Evolutionary conservation across 371 early-diverging fungal species (phyloP), one percentile per base, ranked within the genome.

Genomic region (Rhizopus delemar): DNA sequence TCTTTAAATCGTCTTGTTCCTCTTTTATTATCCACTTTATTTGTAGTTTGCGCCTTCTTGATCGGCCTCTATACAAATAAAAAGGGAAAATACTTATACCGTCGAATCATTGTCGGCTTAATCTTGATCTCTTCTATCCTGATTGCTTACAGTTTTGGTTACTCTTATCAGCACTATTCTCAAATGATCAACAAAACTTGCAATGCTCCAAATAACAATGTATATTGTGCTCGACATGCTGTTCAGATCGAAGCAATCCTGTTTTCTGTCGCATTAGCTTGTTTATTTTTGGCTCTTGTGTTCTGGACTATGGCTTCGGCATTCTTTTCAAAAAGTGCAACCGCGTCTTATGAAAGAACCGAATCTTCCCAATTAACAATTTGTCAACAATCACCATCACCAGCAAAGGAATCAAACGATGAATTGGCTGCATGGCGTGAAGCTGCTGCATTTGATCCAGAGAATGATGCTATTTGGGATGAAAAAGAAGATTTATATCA

Each of bases 1-100:
- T 66, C 73, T 4, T 55, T 57, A 35, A 51, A 50, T 7, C 68
- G 68, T 15, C 41, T 68, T 1, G 46, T 75, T 8, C 75, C 75
- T 5, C 36, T 75, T 1, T 35, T 64, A 7, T n/a, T 70, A 45
- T 68, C 64, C 5, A 68, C 69, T 4, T 28, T 53, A 3, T 35
- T 69, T 29, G 53, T 56, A 9, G 51, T 41, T 1, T 43, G 64
- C n/a, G 69, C 75, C 8, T 59, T 71, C 6, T 45, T 71, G 1
- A 16, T 66, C 34, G 71, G 71, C 2, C 50, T 74, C 38, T 55
- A 49, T 48, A 56, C 59, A 29, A 62, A 74, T 34, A 56, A 62
- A 35, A 34, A 46, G 7, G 48, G 56, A 38, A 53, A 60, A 36
- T 57, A 53, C 13, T n/a, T 68, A 6, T 61, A 61, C 53, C 59